A percentile compares a stretch with the other conserved stretches of the same genome.
Evolutionary conservation across 2,329 filamentous ascomycete genomes (phyloP).

Genomic region (Anthostomella pinea): DNA sequence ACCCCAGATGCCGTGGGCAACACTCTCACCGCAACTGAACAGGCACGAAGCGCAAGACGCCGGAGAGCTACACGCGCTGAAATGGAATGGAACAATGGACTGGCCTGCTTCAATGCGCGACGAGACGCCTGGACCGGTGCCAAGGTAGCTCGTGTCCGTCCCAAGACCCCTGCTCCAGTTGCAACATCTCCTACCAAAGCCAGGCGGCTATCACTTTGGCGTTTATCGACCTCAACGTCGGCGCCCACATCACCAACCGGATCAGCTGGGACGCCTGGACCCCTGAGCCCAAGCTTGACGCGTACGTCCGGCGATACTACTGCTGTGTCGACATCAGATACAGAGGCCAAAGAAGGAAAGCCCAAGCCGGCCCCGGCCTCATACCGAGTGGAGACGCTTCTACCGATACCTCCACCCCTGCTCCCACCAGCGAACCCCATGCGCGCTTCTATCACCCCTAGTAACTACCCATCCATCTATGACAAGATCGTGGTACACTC

Average conservation of each 20-base stretch:
- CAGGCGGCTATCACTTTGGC: slow-evolving; percentile 50
- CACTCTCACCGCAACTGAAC: slow-evolving; percentile 39
- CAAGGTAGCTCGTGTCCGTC: slow-evolving; percentile 53
- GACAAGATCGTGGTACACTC: slow-evolving; percentile 80
- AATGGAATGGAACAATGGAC: slow-evolving; percentile 74
- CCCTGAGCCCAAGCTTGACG: slow-evolving; percentile 28
- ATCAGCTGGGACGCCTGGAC: slow-evolving; percentile 15
- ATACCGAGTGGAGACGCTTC: slow-evolving; percentile 57
- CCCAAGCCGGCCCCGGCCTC: slow-evolving; percentile 34
- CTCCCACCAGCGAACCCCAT: slow-evolving; percentile 73
- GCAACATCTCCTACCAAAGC: slow-evolving; percentile 40
- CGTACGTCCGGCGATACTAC: slow-evolving; percentile 34
- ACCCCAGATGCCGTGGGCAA: slow-evolving; percentile 45
- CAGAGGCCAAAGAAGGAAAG: slow-evolving; percentile 37
- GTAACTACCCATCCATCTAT: slow-evolving; percentile 79
- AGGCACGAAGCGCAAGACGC: slow-evolving; percentile 53
- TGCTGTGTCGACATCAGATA: slow-evolving; percentile 42
- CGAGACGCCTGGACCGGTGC: slow-evolving; percentile 86
- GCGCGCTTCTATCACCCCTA: slow-evolving; percentile 70
- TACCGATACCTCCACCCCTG: slow-evolving; percentile 72
- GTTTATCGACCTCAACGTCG: slow-evolving; percentile 43
- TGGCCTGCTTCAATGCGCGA: slow-evolving; percentile 74
- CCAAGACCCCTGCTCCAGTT: slow-evolving; percentile 35
- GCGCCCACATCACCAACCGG: slow-evolving; percentile 30
- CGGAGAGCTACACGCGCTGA: slow-evolving; percentile 60